These are phyloP conservation scores for Scheffersomyces cryptocercus DNA, from an alignment of 1,139 yeast species.

Conservation along the genomic window DNA sequence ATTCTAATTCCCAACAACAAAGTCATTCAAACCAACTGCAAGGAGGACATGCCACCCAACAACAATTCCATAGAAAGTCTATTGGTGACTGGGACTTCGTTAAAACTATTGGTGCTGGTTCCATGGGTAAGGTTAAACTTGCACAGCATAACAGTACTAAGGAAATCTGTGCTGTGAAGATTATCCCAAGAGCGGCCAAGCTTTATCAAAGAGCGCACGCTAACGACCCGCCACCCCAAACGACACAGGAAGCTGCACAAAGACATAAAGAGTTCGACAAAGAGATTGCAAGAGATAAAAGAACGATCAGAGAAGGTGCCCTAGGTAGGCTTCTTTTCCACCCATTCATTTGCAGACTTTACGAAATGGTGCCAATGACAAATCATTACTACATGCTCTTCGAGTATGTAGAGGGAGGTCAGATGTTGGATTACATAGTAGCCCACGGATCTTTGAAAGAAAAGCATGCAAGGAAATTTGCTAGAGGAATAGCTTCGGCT, in stretches of 20 bases:
- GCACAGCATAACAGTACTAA: slow-evolving; percentile 83
- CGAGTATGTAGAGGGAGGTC: slow-evolving; percentile 97
- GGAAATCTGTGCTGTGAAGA: slow-evolving; percentile 85
- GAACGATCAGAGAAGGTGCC: slow-evolving; percentile 95
- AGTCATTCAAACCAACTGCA: slow-evolving; percentile 13
- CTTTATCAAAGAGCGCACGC: slow-evolving; percentile 76
- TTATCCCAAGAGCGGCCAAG: slow-evolving; percentile 78
- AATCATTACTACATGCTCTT: slow-evolving; percentile 96
- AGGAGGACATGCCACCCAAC: slow-evolving; percentile 15
- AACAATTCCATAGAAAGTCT: slow-evolving; percentile 78
- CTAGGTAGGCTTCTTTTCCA: slow-evolving; percentile 87
- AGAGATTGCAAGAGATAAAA: slow-evolving; percentile 85
- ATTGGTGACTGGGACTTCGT: slow-evolving; percentile 97
- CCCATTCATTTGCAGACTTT: slow-evolving; percentile 87
- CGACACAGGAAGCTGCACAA: slow-evolving; percentile 57
- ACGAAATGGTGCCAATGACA: slow-evolving; percentile 95
- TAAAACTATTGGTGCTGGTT: slow-evolving; percentile 96
- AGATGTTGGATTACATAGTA: slow-evolving; percentile 94
- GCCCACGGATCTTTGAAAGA: slow-evolving; percentile 95
- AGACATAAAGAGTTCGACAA: slow-evolving; percentile 77
- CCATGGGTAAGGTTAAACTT: slow-evolving; percentile 97
- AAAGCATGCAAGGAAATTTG: slow-evolving; percentile 90
- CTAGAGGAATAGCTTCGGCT: slow-evolving; percentile 95
- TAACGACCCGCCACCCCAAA: slow-evolving; percentile 62
- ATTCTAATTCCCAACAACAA: neutral